Percentiles rank a stretch among this genome's conserved stretches.
Conservation (phyloP, 306 rosid species). For the Senna tora region DNA sequence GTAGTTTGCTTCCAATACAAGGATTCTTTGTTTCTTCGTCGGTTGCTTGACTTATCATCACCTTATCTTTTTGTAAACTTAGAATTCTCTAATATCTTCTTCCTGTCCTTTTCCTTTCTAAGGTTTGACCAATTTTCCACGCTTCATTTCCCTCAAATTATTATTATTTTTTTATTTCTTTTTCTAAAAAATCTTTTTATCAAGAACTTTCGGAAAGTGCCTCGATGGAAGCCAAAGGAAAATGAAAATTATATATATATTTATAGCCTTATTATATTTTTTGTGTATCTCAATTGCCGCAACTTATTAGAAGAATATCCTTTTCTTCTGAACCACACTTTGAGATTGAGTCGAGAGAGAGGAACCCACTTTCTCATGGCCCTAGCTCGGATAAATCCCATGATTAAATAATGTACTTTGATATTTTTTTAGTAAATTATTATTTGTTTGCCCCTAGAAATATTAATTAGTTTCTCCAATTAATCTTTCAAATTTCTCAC, state of each 20-base stretch:
- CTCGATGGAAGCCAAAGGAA: conserved; percentile 30
- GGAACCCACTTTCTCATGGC: conserved; percentile 1
- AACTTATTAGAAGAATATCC: conserved; percentile 49
- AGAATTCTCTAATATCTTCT: conserved; percentile 1
- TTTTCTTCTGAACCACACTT: conserved; percentile 49
- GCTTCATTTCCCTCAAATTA: conserved; percentile 12
- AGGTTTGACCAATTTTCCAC: conserved; percentile 51
- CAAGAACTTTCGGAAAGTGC: conserved; percentile 56
- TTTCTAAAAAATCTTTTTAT: not conserved
- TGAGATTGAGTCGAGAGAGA: conserved; percentile 5
- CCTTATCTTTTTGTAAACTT: conserved; percentile 26
- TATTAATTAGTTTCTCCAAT: too few species aligned
- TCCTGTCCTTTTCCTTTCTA: conserved; percentile 43
- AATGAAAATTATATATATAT: too few species aligned
- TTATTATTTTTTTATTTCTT: not conserved
- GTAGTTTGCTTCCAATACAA: conserved; percentile 66
- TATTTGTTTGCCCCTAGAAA: too few species aligned
- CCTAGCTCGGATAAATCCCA: not conserved
- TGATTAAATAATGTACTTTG: not conserved
- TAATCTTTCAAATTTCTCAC: too few species aligned
- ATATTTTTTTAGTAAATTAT: too few species aligned
- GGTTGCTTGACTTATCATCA: conserved; percentile 57
- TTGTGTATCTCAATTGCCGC: conserved; percentile 20
- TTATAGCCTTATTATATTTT: not conserved
- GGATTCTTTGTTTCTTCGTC: conserved; percentile 54